Evolutionary conservation across 1,139 yeast genomes (phyloP).

Genomic region (Geotrichum histeridarum): DNA sequence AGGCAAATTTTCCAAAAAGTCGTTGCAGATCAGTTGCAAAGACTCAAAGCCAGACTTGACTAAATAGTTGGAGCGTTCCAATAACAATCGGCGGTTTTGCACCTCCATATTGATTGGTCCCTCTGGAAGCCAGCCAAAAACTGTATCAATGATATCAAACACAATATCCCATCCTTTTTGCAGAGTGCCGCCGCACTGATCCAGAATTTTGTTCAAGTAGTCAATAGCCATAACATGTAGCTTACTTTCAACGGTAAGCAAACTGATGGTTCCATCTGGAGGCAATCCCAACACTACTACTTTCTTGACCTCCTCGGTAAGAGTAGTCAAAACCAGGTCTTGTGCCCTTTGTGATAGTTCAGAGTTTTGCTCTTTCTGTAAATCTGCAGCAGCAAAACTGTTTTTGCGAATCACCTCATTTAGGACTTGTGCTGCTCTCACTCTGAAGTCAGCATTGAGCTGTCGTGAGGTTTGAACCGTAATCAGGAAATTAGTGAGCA

Average conservation of each 20-base stretch:
- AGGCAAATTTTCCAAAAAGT: conserved; percentile 70
- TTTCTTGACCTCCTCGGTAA: conserved; percentile 17
- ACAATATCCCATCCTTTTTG: conserved; percentile 67
- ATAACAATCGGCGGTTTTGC: conserved; percentile 34
- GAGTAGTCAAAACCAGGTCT: conserved; percentile 19
- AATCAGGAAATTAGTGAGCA: conserved; percentile 45
- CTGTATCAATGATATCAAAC: conserved; percentile 61
- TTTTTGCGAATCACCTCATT: conserved; percentile 44
- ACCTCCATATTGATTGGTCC: conserved; percentile 35
- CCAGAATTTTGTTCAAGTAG: conserved; percentile 64
- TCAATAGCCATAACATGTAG: conserved; percentile 58
- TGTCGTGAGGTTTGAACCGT: conserved; percentile 42
- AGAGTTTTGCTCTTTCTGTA: conserved; percentile 8
- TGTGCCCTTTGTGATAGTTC: conserved; percentile 19
- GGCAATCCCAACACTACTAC: conserved; percentile 21
- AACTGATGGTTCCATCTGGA: conserved; percentile 25
- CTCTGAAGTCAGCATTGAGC: conserved; percentile 43
- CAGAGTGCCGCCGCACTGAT: conserved; percentile 63
- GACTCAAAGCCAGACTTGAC: conserved; percentile 70
- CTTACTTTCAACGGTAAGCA: conserved; percentile 40
- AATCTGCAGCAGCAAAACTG: conserved; percentile 28
- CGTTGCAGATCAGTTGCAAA: conserved; percentile 75
- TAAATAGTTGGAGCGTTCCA: conserved; percentile 34
- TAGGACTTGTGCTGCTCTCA: conserved; percentile 47
- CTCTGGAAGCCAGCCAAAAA: conserved; percentile 45